Evolutionary conservation across 2,329 filamentous ascomycete genomes (phyloP).

Genomic region (Diplocarpon mali): DNA sequence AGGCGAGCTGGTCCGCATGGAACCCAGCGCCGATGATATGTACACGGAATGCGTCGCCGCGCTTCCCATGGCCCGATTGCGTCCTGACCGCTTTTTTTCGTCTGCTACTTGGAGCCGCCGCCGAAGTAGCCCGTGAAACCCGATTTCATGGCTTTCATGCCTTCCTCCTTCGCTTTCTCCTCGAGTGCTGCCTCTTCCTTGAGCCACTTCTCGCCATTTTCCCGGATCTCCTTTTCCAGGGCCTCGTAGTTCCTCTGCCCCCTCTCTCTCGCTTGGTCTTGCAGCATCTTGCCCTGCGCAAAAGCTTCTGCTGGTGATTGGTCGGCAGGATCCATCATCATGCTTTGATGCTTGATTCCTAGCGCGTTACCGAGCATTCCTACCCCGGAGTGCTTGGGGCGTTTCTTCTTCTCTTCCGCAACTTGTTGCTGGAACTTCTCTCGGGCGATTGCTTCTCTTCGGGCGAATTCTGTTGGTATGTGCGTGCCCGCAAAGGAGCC

Average conservation of each 20-base stretch:
- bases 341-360: slow-evolving; percentile 62
- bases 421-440: slow-evolving; percentile 75
- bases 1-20: slow-evolving; percentile 5
- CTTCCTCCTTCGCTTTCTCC: slow-evolving; percentile 82
- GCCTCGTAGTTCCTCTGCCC: slow-evolving; percentile 83
- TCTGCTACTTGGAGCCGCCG: slow-evolving; percentile 4
- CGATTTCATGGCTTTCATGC: slow-evolving; percentile 84
- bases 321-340: slow-evolving; percentile 54
- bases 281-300: slow-evolving; percentile 91
- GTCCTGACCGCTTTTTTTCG: slow-evolving; percentile 1
- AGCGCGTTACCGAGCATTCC: slow-evolving; percentile 60
- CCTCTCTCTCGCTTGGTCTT: slow-evolving; percentile 85
- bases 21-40: slow-evolving; percentile 7
- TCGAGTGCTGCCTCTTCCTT: slow-evolving; percentile 83
- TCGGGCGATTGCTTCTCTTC: slow-evolving; percentile 74
- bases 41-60: slow-evolving; percentile 9
- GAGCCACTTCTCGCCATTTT: slow-evolving; percentile 91
- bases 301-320: slow-evolving; percentile 64
- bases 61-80: background rate
- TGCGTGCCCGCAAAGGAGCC: slow-evolving; percentile 82
- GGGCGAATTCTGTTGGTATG: slow-evolving; percentile 83
- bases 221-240: slow-evolving; percentile 80
- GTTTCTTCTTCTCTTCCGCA: slow-evolving; percentile 54
- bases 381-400: slow-evolving; percentile 49
- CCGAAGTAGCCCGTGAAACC: slow-evolving; percentile 53